phyloP scores from a whole-genome alignment of 2,329 filamentous ascomycete species.

The Elsinoe fawcettii region DNA sequence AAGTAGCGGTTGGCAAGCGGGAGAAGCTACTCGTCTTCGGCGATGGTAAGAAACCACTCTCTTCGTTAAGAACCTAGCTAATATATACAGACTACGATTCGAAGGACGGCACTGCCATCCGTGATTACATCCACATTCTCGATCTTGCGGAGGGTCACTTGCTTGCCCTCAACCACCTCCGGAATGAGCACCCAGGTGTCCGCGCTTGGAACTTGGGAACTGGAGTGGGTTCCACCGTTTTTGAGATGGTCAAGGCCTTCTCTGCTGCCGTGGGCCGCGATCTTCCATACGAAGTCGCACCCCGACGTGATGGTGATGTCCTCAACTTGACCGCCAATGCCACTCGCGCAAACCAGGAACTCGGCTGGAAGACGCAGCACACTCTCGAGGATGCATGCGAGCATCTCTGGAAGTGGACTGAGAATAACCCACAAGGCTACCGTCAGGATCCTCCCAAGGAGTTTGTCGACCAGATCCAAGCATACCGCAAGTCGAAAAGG shows the following conservation, averaged over 20 bases:
- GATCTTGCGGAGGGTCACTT: constrained; percentile 83
- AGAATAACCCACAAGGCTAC: constrained; percentile 95
- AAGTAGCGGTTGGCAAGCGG: constrained; percentile 90
- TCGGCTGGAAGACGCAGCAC: constrained; percentile 84
- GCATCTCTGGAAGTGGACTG: constrained; percentile 94
- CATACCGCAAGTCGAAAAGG: constrained; percentile 20
- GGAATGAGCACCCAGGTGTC: constrained; percentile 75
- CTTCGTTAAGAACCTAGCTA: constrained; percentile 19
- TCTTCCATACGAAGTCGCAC: constrained; percentile 77
- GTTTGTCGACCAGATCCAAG: constrained; percentile 53
- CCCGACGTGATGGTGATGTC: constrained; percentile 78
- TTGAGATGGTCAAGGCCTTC: constrained; percentile 96
- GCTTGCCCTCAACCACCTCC: constrained; percentile 82
- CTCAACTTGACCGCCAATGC: constrained; percentile 92
- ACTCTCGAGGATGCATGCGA: constrained; percentile 88
- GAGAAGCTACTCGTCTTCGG: constrained; percentile 94
- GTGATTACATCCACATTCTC: constrained; percentile 96
- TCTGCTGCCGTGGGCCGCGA: constrained; percentile 76
- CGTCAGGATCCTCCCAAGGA: constrained; percentile 80
- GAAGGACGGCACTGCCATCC: constrained; percentile 84
- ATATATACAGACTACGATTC: constrained; percentile 68
- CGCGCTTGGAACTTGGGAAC: constrained; percentile 96
- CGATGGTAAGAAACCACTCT: constrained; percentile 53
- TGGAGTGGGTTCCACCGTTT: constrained; percentile 88
- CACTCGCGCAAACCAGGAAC: constrained; percentile 74